A percentile compares a stretch with the other conserved stretches of the same genome.
Evolutionary conservation across 768 basidiomycete genomes (phyloP).

Genomic region (Xerocomellus dryophilus): DNA sequence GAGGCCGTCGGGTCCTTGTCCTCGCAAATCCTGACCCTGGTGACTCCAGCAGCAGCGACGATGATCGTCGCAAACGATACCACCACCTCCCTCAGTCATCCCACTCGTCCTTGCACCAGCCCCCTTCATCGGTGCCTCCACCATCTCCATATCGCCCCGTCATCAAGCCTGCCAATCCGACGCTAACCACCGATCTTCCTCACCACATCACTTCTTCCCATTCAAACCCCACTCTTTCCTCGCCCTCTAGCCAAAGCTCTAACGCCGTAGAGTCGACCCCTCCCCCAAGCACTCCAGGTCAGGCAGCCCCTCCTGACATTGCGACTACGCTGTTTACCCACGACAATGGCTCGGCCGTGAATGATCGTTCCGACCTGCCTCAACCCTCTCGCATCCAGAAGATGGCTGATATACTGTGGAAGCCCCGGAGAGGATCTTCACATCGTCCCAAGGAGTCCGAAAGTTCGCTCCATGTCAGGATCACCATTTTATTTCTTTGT

Average conservation of each 20-base stretch:
- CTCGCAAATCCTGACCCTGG: constrained; percentile 63
- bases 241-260: constrained; percentile 68
- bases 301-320: constrained; percentile 42
- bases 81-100: constrained; percentile 21
- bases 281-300: constrained; percentile 63
- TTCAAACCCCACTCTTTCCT: constrained; percentile 60
- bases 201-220: constrained; percentile 35
- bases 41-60: constrained; percentile 39
- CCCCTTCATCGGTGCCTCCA: constrained; percentile 24
- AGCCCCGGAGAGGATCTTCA: constrained; percentile 29
- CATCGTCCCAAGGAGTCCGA: constrained; percentile 29
- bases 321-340: constrained; percentile 39
- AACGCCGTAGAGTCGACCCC: constrained; percentile 64
- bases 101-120: constrained; percentile 25
- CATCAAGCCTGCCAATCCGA: constrained; percentile 21
- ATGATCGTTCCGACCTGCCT: constrained; percentile 30
- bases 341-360: constrained; percentile 33
- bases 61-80: constrained; percentile 27
- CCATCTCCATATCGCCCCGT: constrained; percentile 20
- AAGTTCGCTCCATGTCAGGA: constrained; percentile 25
- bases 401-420: constrained; percentile 28
- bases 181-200: constrained; percentile 39
- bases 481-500: constrained; percentile 1
- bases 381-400: constrained; percentile 34
- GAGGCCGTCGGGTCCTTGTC: constrained; percentile 45